A percentile compares a stretch with the other conserved stretches of the same genome.
Conservation (phyloP, 2,329 filamentous ascomycete species). For the Byssothecium circinans region DNA sequence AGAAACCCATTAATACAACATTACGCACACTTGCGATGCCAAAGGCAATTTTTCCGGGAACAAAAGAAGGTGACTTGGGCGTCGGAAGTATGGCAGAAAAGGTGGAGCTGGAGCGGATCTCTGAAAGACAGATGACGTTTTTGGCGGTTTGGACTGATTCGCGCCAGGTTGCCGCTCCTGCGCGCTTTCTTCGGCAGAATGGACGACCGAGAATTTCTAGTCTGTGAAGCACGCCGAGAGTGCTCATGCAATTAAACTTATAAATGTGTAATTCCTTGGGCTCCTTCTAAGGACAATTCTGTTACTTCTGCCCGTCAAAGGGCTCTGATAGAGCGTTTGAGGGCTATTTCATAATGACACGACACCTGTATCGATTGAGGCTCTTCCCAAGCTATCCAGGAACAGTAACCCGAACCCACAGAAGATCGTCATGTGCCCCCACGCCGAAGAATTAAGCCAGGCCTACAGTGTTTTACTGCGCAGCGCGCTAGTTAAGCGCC, state of each 20-base stretch:
- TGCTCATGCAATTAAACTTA: too few relatives aligned
- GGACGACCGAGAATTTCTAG: not conserved
- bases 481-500: too few relatives aligned
- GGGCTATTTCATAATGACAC: too few relatives aligned
- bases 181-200: not conserved
- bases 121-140: constrained; percentile 1
- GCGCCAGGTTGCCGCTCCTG: constrained; percentile 1
- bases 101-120: constrained; percentile 1
- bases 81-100: not conserved
- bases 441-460: not conserved
- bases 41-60: constrained; percentile 13
- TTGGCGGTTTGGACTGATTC: not conserved
- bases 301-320: too few relatives aligned
- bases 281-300: too few relatives aligned
- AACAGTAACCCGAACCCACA: not conserved
- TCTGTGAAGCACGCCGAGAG: too few relatives aligned
- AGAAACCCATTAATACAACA: constrained; percentile 7
- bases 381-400: not conserved
- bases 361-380: not conserved
- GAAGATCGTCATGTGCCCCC: not conserved
- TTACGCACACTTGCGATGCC: not conserved
- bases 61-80: not conserved
- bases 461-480: not conserved
- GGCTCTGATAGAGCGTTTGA: too few relatives aligned
- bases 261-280: too few relatives aligned